Conservation (phyloP, 345 rosid genomes). For the Populus tremula region DNA sequence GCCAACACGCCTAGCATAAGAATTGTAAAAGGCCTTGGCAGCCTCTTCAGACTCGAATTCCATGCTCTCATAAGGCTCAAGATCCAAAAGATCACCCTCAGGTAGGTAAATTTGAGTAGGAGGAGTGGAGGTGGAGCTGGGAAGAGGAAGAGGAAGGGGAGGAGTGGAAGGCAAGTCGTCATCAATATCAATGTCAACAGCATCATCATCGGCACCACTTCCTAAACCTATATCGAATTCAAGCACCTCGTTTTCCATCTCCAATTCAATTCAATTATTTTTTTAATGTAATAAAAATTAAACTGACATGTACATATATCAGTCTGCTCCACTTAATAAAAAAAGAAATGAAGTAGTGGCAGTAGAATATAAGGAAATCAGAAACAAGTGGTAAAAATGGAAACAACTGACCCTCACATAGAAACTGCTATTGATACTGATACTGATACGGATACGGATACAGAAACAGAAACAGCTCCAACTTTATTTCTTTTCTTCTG, state of each 20-base stretch:
- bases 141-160: neutral
- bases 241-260: conserved; percentile 46
- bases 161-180: conserved; percentile 32
- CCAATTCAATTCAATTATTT: neutral
- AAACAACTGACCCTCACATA: neutral
- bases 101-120: conserved; percentile 28
- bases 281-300: neutral
- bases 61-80: conserved; percentile 63
- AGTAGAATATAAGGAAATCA: neutral
- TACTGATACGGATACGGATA: no score
- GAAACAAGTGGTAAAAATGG: neutral
- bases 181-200: conserved; percentile 39
- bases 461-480: no score
- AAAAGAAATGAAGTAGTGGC: neutral
- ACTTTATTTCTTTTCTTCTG: neutral
- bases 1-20: conserved; percentile 59
- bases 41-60: conserved; percentile 70
- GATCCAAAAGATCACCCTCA: conserved; percentile 41
- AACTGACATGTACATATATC: neutral
- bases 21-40: conserved; percentile 62
- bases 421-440: neutral
- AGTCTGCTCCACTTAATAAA: neutral
- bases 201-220: conserved; percentile 31
- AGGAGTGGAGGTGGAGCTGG: conserved; percentile 4
- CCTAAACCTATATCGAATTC: conserved; percentile 52